phyloP scores from a whole-genome alignment of 306 rosid species.

The Cucurbita ficifolia region DNA sequence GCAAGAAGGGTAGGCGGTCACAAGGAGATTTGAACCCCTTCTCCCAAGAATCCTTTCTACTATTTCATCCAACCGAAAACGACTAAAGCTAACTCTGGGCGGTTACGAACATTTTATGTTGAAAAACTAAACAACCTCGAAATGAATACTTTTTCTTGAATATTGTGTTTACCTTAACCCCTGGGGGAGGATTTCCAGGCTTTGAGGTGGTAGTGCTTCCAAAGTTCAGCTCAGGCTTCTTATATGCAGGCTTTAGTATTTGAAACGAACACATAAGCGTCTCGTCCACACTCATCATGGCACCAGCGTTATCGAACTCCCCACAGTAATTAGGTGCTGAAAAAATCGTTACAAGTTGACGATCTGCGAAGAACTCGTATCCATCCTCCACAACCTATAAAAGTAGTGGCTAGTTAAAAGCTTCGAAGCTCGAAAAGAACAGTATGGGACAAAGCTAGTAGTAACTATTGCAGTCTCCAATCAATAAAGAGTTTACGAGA shows the following conservation, averaged over 20 bases:
- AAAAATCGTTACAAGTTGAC: slow-evolving; percentile 85
- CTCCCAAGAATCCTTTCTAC: background rate
- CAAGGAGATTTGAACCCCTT: background rate
- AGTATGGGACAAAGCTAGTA: background rate
- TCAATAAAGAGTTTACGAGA: background rate
- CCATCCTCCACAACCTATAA: slow-evolving; percentile 94
- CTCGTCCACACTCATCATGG: slow-evolving; percentile 98
- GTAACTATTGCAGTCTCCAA: background rate
- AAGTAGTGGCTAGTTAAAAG: slow-evolving; percentile 8
- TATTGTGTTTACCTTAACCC: slow-evolving; percentile 2
- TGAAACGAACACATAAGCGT: slow-evolving; percentile 95
- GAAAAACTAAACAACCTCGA: background rate
- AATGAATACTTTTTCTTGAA: slow-evolving; percentile 12
- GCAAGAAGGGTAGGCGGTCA: background rate
- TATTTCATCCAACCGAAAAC: background rate
- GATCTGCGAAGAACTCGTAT: slow-evolving; percentile 70
- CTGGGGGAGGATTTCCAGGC: slow-evolving; percentile 57
- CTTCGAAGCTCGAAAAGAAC: background rate
- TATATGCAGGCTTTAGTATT: slow-evolving; percentile 78
- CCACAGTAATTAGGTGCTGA: slow-evolving; percentile 98
- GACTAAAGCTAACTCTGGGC: background rate
- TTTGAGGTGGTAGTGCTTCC: slow-evolving; percentile 52
- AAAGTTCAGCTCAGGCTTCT: slow-evolving; percentile 33
- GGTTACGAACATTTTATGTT: background rate
- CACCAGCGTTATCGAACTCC: slow-evolving; percentile 91